Percentiles rank a stretch among this genome's conserved stretches.
Evolutionary conservation across 305 asterid species (phyloP).

Genomic region (Plantago lanceolata): DNA sequence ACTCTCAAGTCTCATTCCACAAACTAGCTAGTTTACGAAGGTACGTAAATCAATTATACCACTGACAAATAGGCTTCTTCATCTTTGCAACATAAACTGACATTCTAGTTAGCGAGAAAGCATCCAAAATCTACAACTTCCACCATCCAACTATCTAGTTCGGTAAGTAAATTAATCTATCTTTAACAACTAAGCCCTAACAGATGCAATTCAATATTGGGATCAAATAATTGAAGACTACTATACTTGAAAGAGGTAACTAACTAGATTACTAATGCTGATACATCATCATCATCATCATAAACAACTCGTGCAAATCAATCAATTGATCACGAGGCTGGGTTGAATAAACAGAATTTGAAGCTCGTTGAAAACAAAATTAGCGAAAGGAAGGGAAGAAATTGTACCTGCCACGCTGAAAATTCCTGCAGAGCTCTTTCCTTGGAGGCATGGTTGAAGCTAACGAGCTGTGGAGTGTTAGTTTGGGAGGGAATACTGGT

Average conservation of each 20-base stretch:
- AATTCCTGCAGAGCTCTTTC: constrained; percentile 64
- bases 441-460: constrained; percentile 67
- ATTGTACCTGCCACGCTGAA: constrained; percentile 73
- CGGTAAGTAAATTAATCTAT: background rate
- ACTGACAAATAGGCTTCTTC: too few relatives aligned
- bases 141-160: background rate
- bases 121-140: background rate
- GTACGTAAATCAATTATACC: too few relatives aligned
- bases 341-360: background rate
- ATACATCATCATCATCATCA: background rate
- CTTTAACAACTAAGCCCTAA: background rate
- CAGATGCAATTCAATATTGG: background rate
- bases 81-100: background rate
- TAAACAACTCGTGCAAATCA: background rate
- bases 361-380: background rate
- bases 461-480: background rate
- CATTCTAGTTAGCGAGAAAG: background rate
- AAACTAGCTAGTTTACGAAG: too few relatives aligned
- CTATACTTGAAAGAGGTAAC: too few relatives aligned
- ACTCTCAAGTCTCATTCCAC: too few relatives aligned
- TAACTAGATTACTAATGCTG: too few relatives aligned
- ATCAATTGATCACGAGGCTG: too few relatives aligned
- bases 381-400: background rate
- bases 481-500: constrained; percentile 27
- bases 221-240: background rate